Base-by-base conservation (phyloP, 805 yeast genomes). In the Candida patagonica region DNA sequence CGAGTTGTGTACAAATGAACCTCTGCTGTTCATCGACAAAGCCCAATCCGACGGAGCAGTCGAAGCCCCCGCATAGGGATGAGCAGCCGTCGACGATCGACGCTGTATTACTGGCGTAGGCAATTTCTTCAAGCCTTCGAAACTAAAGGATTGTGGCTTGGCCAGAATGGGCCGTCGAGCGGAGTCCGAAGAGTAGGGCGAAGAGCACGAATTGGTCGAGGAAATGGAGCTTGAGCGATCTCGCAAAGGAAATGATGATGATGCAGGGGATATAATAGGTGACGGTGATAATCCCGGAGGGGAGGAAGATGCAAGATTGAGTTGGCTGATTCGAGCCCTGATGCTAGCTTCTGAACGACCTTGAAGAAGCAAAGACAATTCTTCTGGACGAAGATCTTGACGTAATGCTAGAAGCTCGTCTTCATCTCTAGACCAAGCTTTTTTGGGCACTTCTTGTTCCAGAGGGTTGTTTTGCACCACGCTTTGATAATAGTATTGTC, bases 291-390 rank as follows among this genome's bases (percentile, higher is more conserved):
- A 12, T 16, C 16, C n/a, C 12, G 37, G 16, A 12, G 38, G 32
- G 27, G 26, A 8, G 16, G 25, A 16, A 2, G 31, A 17, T 16
- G 25, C 25, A n/a, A 16, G 22, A 12, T 26, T 8, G 4, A 37
- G 26, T 9, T 46, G 43, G 19, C 15, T 7, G n/a, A 36, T 23
- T 6, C 52, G 43, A 13, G 26, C 19, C 20, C 29, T 17, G 31
- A 86, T 86, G 49, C 84, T 92, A n/a, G 67, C 67, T 54, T 81
- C 87, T 0, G 92, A 68, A 47, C 85, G 72, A 42, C 70, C 71
- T 12, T 92, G 89, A 31, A 86, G 63, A 38, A 86, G 60, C 25
- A 85, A 78, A 12, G 80, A 70, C 27, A 86, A 63, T 59, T 86
- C 95, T 13, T 79, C 80, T 51, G 80, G 68, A 25, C 80, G 71